phyloP scores from a whole-genome alignment of 2,329 filamentous ascomycete species.

The Allantophomopsis lycopodina region DNA sequence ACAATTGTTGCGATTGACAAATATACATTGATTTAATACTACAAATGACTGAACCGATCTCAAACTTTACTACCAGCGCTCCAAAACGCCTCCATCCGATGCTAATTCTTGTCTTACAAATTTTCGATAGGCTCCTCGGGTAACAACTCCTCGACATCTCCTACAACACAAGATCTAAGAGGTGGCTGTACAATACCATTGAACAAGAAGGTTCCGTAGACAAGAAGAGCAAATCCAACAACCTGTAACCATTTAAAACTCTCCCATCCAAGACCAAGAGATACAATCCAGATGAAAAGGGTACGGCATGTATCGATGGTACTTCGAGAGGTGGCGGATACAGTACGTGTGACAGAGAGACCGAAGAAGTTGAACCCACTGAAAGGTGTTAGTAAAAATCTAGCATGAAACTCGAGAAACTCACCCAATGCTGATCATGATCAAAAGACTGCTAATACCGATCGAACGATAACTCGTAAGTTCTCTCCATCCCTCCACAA shows the following conservation, averaged over 20 bases:
- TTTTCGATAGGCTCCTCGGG: slow-evolving; percentile 81
- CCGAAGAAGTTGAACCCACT: slow-evolving; percentile 99
- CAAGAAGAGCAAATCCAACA: slow-evolving; percentile 71
- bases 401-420: slow-evolving; percentile 16
- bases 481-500: slow-evolving; percentile 71
- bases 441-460: slow-evolving; percentile 65
- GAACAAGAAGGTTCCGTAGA: slow-evolving; percentile 95
- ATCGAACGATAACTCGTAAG: slow-evolving; percentile 61
- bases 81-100: too few species aligned
- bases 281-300: slow-evolving; percentile 96
- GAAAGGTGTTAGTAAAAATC: slow-evolving; percentile 3
- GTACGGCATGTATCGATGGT: slow-evolving; percentile 97
- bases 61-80: too few species aligned
- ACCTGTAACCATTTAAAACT: slow-evolving; percentile 97
- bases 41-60: too few species aligned
- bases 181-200: slow-evolving; percentile 87
- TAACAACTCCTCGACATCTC: slow-evolving; percentile 48
- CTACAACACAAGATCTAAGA: slow-evolving; percentile 48
- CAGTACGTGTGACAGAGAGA: slow-evolving; percentile 75
- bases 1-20: too few species aligned
- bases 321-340: slow-evolving; percentile 85
- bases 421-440: slow-evolving; percentile 97
- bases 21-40: too few species aligned
- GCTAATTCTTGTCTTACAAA: slow-evolving; percentile 1
- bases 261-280: slow-evolving; percentile 88